Percentiles rank a stretch among this genome's conserved stretches.
Conservation (phyloP, 371 early-diverging fungal genomes). For the Mortierella sp. region DNA sequence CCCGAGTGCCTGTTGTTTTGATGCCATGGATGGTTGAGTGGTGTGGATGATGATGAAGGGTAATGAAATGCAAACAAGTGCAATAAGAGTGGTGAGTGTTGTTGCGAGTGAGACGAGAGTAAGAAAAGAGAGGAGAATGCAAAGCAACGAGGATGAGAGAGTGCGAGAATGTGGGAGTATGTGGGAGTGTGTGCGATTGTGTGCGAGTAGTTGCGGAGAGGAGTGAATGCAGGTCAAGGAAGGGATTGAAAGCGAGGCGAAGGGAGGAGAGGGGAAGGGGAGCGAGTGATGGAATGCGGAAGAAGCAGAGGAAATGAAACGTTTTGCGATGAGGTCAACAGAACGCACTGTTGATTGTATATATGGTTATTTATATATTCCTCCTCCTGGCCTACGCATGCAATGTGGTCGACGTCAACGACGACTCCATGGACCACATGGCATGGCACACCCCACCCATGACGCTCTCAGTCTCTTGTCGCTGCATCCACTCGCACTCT, state of each 20-base stretch:
- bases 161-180: background rate
- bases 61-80: background rate
- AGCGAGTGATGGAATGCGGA: no score
- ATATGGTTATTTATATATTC: background rate
- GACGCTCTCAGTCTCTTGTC: no score
- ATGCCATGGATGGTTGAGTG: conserved; percentile 54
- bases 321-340: background rate
- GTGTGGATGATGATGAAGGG: background rate
- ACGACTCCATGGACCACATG: conserved; percentile 2
- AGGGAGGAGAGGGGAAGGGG: conserved; percentile 20
- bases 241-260: conserved; percentile 14
- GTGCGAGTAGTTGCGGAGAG: no score
- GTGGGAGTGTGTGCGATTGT: no score
- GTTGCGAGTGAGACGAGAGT: background rate
- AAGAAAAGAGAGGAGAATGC: background rate
- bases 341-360: background rate
- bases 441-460: no score
- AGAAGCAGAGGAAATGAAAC: background rate
- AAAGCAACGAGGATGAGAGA: background rate
- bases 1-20: conserved; percentile 39
- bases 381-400: background rate
- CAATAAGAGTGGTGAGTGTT: background rate
- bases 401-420: background rate
- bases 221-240: background rate
- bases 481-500: background rate